Evolutionary conservation across 148 eudicot genomes (phyloP), one percentile per base, ranked within the genome.

Genomic region (Rheum nobile): DNA sequence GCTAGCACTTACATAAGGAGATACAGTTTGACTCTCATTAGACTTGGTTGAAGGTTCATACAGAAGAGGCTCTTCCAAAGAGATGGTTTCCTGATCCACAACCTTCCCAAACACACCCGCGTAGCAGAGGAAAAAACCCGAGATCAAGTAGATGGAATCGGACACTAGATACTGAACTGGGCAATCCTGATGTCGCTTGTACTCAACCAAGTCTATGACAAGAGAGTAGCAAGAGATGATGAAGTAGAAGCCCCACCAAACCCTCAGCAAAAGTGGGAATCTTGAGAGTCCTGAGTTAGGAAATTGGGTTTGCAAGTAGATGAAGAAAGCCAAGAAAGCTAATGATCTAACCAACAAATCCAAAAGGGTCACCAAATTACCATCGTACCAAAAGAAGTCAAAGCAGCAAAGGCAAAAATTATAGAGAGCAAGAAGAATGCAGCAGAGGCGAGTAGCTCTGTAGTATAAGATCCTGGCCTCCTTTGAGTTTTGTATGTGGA

Each of bases 221-320:
- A 89, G 79, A 75, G 84, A 86, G 75, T 83, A 88, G 73, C 80
- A 82, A 47, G 91, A 88, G 14, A 86, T 61, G 31, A 67, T 70
- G 63, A 90, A 80, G 84, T 87, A 90, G 69, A 82, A 52, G 12
- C 80, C 83, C 90, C 90, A 93, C 96, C 91, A 93, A 44, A 86
- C 44, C 78, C 84, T 93, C 72, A 93, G 63, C 8, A 84, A 72
- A 46, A 84, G 37, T 8, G 90, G 86, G 72, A 83, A 82, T 59
- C 80, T 82, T 19, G 75, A 70, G 74, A 55, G 73, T 71, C 77
- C 44, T 16, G 84, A 77, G 24, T 67, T 54, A 42, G 47, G 61
- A 47, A 81, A 73, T 57, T 78, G 88, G 77, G 79, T 71, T 50
- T 80, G 75, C 82, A 87, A 72, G 72, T 82, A 88, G 78, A 86